Evolutionary conservation across 768 basidiomycete genomes (phyloP), one percentile per base, ranked within the genome.

Genomic region (Amanita polypyramis): DNA sequence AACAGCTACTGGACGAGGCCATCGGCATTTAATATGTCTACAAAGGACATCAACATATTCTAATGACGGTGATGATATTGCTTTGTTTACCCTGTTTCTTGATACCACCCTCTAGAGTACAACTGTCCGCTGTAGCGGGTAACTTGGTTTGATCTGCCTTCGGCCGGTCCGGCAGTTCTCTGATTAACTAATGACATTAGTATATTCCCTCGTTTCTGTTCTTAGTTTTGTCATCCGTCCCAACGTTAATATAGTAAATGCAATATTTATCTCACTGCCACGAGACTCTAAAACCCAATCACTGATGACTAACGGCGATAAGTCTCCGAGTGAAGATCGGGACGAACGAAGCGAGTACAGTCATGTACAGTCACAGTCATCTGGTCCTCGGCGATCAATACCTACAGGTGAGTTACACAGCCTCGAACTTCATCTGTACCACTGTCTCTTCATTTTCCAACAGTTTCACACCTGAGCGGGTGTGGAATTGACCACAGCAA

Each of bases 1-100:
- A n/a, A 19, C n/a, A 53, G 46, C 14, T 47, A 9, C 27, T 47
- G 25, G 46, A 47, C n/a, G 46, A 47, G 38, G 35, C 23, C 2
- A 25, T 47, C 27, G 46, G 46, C 11, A 25, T 47, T 17, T 33
- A 33, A 32, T 11, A 6, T 42, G 12, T 21, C n/a, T n/a, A 27
- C 27, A 43, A 17, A 30, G 32, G 42, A 15, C 29, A 15, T 30
- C 30, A 11, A 35, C 1, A 33, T 10, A 19, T 8, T 11, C 10
- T 4, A 0, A 17, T 20, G 30, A 44, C 29, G 27, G 17, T 25
- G 17, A 42, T 17, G 23, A 43, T 21, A 17, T 14, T 35, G 34
- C 34, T 35, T 10, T 40, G 11, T 30, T 34, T 44, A 44, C 43
- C 43, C 43, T 2, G n/a, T 20, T 44, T 44, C 43, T 44, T 44